Conservation (phyloP, 768 basidiomycete species). For the Xanthoconium purpureum region DNA sequence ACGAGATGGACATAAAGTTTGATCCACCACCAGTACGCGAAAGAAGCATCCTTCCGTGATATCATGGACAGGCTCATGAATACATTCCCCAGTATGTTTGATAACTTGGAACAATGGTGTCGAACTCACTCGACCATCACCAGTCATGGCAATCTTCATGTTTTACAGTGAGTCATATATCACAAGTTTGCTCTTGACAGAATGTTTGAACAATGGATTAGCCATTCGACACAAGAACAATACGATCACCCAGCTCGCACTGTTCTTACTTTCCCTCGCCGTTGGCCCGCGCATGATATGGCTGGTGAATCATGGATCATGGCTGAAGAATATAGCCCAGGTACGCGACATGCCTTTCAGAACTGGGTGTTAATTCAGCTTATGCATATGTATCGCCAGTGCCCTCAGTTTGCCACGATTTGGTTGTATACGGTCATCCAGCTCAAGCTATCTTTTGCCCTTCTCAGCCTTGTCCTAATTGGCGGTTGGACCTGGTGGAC, state of each 20-base stretch:
- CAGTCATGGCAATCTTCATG: slow-evolving; percentile 73
- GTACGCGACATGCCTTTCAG: slow-evolving; percentile 33
- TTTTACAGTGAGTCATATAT: slow-evolving; percentile 26
- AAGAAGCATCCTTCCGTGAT: slow-evolving; percentile 46
- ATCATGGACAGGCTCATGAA: slow-evolving; percentile 57
- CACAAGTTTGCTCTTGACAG: neutral
- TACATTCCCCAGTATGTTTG: slow-evolving; percentile 67
- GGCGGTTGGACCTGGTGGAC: slow-evolving; percentile 63
- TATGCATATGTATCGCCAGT: slow-evolving; percentile 38
- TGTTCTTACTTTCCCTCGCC: slow-evolving; percentile 57
- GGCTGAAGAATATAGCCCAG: slow-evolving; percentile 72
- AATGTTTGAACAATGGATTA: slow-evolving; percentile 7
- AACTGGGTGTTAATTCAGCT: neutral
- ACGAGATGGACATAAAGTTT: slow-evolving; percentile 42
- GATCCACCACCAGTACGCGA: slow-evolving; percentile 75
- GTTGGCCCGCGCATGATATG: slow-evolving; percentile 69
- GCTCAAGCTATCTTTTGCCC: slow-evolving; percentile 60
- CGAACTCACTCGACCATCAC: neutral
- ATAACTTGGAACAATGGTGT: neutral
- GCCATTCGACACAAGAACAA: slow-evolving; percentile 64
- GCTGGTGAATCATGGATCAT: slow-evolving; percentile 65
- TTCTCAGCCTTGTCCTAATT: slow-evolving; percentile 51
- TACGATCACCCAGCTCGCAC: slow-evolving; percentile 48
- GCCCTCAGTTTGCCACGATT: slow-evolving; percentile 71
- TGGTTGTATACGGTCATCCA: slow-evolving; percentile 79